A percentile compares a stretch with the other conserved stretches of the same genome.
These are phyloP conservation scores for Vitis labrusca DNA, from an alignment of 164 flowering plant species.

Conservation along the genomic window DNA sequence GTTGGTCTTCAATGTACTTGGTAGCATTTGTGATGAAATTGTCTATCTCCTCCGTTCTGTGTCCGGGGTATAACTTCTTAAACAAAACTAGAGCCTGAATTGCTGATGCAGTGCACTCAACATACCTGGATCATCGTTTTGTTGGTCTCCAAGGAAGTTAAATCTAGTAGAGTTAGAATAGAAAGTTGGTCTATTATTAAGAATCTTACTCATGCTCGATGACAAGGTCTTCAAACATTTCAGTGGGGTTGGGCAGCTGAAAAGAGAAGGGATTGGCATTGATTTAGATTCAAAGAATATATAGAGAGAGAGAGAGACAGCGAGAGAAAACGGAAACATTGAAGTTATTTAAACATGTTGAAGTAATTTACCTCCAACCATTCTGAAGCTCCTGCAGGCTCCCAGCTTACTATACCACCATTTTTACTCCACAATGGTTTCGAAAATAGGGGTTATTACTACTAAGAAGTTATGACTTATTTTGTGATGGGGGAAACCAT, in stretches of 20 bases:
- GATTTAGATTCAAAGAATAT: not conserved
- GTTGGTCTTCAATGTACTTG: conserved; percentile 30
- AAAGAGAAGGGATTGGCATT: not conserved
- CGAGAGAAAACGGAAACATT: too few species aligned
- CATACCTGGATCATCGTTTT: conserved; percentile 4
- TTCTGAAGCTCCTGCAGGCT: conserved; percentile 32
- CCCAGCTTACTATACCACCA: conserved; percentile 46
- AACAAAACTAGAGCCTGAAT: conserved; percentile 39
- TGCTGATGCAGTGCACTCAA: conserved; percentile 43
- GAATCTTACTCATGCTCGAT: conserved; percentile 29
- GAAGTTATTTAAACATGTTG: not conserved
- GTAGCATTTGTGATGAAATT: conserved; percentile 31
- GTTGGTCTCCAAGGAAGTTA: not conserved
- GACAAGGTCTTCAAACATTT: conserved; percentile 34
- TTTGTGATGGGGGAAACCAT: too few species aligned
- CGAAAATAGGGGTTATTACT: too few species aligned
- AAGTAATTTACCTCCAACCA: conserved; percentile 38
- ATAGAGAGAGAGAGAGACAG: not conserved
- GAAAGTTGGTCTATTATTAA: too few species aligned
- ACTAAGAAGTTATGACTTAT: too few species aligned
- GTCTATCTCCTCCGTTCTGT: conserved; percentile 38
- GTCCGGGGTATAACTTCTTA: conserved; percentile 39
- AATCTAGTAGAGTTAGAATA: too few species aligned
- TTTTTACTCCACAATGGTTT: conserved; percentile 2
- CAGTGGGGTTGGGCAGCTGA: conserved; percentile 39